Evolutionary conservation across 306 rosid species (phyloP).

Genomic region (Prunus padus): DNA sequence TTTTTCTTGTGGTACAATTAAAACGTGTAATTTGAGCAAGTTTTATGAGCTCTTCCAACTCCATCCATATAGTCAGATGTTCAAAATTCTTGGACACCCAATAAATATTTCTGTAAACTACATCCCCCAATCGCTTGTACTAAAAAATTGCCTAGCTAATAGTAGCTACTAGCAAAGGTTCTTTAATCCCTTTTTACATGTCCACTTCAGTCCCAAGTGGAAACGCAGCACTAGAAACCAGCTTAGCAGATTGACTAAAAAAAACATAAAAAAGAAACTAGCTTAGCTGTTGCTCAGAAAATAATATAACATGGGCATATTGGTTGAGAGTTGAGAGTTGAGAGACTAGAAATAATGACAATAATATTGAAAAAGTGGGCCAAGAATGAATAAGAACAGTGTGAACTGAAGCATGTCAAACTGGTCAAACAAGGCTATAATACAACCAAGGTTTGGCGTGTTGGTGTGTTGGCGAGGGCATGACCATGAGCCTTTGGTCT

Average conservation of each 20-base stretch:
- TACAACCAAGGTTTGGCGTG: not conserved
- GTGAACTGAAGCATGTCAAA: not conserved
- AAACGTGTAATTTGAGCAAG: not conserved
- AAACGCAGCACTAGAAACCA: not conserved
- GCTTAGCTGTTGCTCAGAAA: not conserved
- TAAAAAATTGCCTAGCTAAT: not conserved
- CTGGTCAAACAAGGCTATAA: not conserved
- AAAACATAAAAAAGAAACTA: not conserved
- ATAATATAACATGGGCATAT: not conserved
- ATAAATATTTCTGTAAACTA: no score
- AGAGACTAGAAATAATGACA: not conserved
- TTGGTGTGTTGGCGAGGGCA: not conserved
- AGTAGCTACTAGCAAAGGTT: not conserved
- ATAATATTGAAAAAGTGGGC: no score
- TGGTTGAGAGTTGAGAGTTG: not conserved
- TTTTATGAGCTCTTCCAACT: no score
- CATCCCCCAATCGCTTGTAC: no score
- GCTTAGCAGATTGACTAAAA: not conserved
- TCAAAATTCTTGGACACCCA: accelerated
- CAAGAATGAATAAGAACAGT: not conserved
- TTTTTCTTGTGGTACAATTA: no score
- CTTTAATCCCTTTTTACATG: not conserved
- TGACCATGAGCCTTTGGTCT: not conserved
- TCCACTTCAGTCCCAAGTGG: not conserved
- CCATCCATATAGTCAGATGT: accelerated